Evolutionary conservation across 345 rosid genomes (phyloP), one percentile per base, ranked within the genome.

Genomic region (Euphorbia peplus): DNA sequence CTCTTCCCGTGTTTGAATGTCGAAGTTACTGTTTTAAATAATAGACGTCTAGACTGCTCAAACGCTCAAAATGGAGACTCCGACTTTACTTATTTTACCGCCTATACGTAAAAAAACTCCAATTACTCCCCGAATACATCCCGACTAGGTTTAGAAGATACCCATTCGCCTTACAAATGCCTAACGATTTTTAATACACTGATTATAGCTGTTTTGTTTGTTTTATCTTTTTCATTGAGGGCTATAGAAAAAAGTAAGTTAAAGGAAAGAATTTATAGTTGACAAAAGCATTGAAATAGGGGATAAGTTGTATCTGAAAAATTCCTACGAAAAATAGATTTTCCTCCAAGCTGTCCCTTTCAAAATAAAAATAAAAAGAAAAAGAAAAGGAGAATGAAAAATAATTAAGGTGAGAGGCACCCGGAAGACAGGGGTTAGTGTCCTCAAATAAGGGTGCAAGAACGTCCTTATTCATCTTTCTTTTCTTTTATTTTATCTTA

Each of bases 401-500:
- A 61, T 52, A n/a, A n/a, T n/a, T n/a, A 70, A 56, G n/a, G 72
- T 55, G 60, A 47, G 39, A 54, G 37, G 25, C 47, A 73, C 70
- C 79, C 88, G 42, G 77, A 73, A 80, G 83, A 84, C 78, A 69
- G 73, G 84, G 86, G 79, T 75, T 71, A 66, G 48, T 80, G 86
- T 80, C 80, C 41, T 71, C 70, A 26, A 4, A 64, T 9, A 60
- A 66, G 85, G 86, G 72, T 78, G 80, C 88, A 82, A 62, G 60
- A 41, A 61, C 56, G n/a, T n/a, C n/a, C 78, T 29, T 54, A 41
- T 66, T 56, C 63, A 54, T 67, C 50, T 73, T 69, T 57, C 52
- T 42, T 67, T 57, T 13, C n/a, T 37, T 3, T 48, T 16, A 0
- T n/a, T 30, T 3, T 46, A 15, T 46, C 26, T 70, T 12, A 22